phyloP scores from a whole-genome alignment of 1,284 basidiomycete genomes.

The Cutaneotrichosporon cutaneum region DNA sequence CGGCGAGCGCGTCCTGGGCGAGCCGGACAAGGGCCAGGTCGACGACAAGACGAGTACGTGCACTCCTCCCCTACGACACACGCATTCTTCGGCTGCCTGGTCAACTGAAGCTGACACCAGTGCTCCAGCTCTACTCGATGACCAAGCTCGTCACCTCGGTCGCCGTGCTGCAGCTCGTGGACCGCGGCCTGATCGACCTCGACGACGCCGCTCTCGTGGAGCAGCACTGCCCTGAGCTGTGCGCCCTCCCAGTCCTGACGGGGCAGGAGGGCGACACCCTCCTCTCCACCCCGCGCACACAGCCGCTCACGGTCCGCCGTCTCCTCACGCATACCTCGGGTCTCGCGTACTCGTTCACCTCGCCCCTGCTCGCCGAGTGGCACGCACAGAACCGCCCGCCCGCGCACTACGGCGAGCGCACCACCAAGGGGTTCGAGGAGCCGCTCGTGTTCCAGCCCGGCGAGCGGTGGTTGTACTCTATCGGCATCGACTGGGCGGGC shows the following conservation, averaged over 20 bases:
- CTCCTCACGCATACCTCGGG: slow-evolving; percentile 25
- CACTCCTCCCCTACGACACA: neutral
- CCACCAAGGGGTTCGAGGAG: slow-evolving; percentile 16
- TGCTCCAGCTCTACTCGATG: slow-evolving; percentile 35
- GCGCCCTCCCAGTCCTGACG: slow-evolving; percentile 19
- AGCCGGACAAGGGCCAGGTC: slow-evolving; percentile 32
- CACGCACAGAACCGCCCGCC: slow-evolving; percentile 20
- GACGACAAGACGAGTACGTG: slow-evolving; percentile 39
- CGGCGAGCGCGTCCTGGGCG: slow-evolving; percentile 37
- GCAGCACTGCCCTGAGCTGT: slow-evolving; percentile 18
- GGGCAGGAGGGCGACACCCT: slow-evolving; percentile 12
- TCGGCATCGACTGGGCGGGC: slow-evolving; percentile 48
- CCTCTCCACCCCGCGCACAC: slow-evolving; percentile 1
- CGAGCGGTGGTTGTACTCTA: slow-evolving; percentile 32
- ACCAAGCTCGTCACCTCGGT: slow-evolving; percentile 47
- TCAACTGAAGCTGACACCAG: slow-evolving; percentile 15
- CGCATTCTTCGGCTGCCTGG: no score
- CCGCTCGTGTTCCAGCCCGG: slow-evolving; percentile 42
- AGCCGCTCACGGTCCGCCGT: slow-evolving; percentile 16
- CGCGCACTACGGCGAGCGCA: slow-evolving; percentile 26
- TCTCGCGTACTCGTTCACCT: slow-evolving; percentile 18
- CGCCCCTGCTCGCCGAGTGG: slow-evolving; percentile 18
- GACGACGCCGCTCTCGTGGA: slow-evolving; percentile 13
- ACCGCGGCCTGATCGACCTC: slow-evolving; percentile 22
- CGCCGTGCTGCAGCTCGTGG: slow-evolving; percentile 29